Percentiles rank a stretch among this genome's conserved stretches.
Evolutionary conservation across 2,329 filamentous ascomycete genomes (phyloP).

Genomic region (Claviceps sorghi): DNA sequence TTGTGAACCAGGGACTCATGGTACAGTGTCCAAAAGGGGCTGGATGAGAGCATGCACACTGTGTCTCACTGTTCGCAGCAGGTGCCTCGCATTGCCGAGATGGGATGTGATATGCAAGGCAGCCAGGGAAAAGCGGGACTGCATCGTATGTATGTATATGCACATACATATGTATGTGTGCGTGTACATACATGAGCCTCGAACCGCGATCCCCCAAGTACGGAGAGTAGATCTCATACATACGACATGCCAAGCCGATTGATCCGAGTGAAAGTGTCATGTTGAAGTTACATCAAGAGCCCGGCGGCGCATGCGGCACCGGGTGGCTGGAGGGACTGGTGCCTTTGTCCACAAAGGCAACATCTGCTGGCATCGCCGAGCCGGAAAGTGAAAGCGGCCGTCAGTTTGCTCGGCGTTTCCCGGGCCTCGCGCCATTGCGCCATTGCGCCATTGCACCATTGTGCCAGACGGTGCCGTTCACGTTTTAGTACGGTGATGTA

Average conservation of each 20-base stretch:
- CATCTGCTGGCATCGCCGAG: neutral
- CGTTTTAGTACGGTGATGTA: neutral
- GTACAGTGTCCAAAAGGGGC: neutral
- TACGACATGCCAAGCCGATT: neutral
- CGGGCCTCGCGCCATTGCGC: neutral
- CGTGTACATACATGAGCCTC: neutral
- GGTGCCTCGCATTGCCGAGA: neutral
- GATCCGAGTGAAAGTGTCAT: neutral
- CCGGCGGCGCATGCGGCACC: neutral
- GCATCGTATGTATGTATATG: too few species aligned
- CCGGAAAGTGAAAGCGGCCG: too few species aligned
- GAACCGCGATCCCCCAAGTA: neutral
- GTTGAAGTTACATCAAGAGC: neutral
- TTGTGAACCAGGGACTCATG: neutral
- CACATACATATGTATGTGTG: too few species aligned
- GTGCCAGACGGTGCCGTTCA: too few species aligned
- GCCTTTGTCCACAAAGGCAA: neutral
- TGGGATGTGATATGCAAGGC: neutral
- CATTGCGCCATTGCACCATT: too few species aligned
- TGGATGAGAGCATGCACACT: too few species aligned
- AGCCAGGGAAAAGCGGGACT: neutral
- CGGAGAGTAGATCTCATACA: neutral
- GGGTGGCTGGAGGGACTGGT: too few species aligned
- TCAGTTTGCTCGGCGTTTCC: neutral
- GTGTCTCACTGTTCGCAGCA: neutral